Evolutionary conservation across 768 basidiomycete genomes (phyloP).

Genomic region (Hysterangium stoloniferum): DNA sequence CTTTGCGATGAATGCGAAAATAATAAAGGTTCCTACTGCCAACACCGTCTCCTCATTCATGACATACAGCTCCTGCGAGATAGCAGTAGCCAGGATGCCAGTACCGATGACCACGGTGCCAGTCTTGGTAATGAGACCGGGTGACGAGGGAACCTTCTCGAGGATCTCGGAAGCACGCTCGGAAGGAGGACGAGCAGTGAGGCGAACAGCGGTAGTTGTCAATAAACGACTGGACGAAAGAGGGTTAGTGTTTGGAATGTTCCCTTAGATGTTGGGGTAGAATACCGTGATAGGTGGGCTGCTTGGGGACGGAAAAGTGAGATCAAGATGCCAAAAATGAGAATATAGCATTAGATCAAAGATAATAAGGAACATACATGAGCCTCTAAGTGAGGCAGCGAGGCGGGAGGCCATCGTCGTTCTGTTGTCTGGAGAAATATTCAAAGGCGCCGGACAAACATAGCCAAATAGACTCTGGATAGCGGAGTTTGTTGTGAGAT

Average conservation of each 20-base stretch:
- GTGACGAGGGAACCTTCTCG: slow-evolving; percentile 78
- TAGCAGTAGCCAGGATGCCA: slow-evolving; percentile 81
- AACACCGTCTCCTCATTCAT: slow-evolving; percentile 95
- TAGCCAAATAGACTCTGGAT: no score
- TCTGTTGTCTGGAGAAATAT: no score
- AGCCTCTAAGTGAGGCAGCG: slow-evolving; percentile 19
- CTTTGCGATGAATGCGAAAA: slow-evolving; percentile 77
- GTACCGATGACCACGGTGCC: slow-evolving; percentile 88
- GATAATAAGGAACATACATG: slow-evolving; percentile 11
- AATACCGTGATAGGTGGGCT: slow-evolving; percentile 37
- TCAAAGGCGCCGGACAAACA: no score
- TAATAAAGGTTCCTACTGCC: slow-evolving; percentile 73
- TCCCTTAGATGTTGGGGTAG: slow-evolving; percentile 8
- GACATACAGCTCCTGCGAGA: slow-evolving; percentile 96
- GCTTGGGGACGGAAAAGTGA: slow-evolving; percentile 26
- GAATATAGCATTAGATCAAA: not conserved
- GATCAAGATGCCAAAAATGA: slow-evolving; percentile 9
- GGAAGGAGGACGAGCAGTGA: slow-evolving; percentile 62
- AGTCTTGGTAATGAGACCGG: slow-evolving; percentile 88
- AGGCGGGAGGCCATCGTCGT: slow-evolving; percentile 24
- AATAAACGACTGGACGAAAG: slow-evolving; percentile 37
- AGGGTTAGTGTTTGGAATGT: slow-evolving; percentile 10
- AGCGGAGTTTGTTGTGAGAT: no score
- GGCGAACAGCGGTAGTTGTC: slow-evolving; percentile 46
- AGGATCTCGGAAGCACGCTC: slow-evolving; percentile 89